These are phyloP conservation scores for Dissoconium aciculare DNA, from an alignment of 2,329 filamentous ascomycete genomes.

Conservation along the genomic window DNA sequence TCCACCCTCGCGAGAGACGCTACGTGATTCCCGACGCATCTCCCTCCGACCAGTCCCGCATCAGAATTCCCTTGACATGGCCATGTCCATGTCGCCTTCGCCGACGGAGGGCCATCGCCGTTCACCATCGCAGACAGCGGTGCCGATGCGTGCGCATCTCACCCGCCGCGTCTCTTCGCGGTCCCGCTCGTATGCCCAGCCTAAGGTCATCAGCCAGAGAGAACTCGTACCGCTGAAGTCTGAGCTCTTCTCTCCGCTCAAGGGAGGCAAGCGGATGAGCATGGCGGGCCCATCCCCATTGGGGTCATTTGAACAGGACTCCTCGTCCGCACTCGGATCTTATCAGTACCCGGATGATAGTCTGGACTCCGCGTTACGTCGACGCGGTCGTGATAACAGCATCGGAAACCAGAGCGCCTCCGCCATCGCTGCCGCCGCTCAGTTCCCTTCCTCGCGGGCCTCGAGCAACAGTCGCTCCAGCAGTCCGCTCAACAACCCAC, in stretches of 20 bases:
- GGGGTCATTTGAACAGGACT: slow-evolving; percentile 4
- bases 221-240: slow-evolving; percentile 20
- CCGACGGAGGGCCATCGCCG: slow-evolving; percentile 7
- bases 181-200: slow-evolving; percentile 18
- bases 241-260: slow-evolving; percentile 23
- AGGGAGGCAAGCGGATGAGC: slow-evolving; percentile 13
- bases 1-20: neutral
- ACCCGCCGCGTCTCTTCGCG: slow-evolving; percentile 16
- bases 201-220: slow-evolving; percentile 19
- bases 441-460: neutral
- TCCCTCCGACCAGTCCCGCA: neutral
- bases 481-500: too few relatives aligned
- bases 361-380: too few relatives aligned
- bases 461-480: neutral
- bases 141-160: slow-evolving; percentile 16
- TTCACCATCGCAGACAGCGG: slow-evolving; percentile 16
- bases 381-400: slow-evolving; percentile 1
- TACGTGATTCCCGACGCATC: neutral
- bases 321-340: slow-evolving; percentile 9
- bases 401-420: slow-evolving; percentile 4
- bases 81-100: neutral
- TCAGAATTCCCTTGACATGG: neutral
- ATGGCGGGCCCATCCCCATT: slow-evolving; percentile 7
- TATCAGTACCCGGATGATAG: too few relatives aligned
- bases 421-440: slow-evolving; percentile 3